Evolutionary conservation across 371 early-diverging fungal genomes (phyloP).

Genomic region (Mortierella sp.): DNA sequence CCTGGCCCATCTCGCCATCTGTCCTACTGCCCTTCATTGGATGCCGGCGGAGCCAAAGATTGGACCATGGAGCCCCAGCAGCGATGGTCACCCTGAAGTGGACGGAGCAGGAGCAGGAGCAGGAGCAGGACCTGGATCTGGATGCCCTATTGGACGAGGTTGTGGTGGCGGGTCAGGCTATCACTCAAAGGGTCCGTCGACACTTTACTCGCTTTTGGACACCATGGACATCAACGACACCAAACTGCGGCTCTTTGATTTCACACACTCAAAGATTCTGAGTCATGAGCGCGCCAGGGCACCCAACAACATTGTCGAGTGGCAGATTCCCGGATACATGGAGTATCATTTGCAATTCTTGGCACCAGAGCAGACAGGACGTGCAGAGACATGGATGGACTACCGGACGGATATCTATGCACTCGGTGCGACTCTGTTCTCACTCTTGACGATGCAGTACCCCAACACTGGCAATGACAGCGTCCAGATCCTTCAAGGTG

Average conservation of each 20-base stretch:
- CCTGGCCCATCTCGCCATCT: conserved; percentile 49
- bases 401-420: conserved; percentile 74
- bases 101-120: neutral
- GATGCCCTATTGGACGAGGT: too few relatives aligned
- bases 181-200: neutral
- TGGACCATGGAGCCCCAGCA: neutral
- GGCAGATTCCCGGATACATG: conserved; percentile 53
- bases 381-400: conserved; percentile 71
- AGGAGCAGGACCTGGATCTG: neutral
- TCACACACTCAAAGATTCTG: conserved; percentile 52
- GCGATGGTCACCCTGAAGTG: neutral
- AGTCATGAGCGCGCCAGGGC: conserved; percentile 56
- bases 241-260: conserved; percentile 49
- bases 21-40: conserved; percentile 47
- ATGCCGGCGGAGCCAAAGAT: conserved; percentile 20
- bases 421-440: conserved; percentile 67
- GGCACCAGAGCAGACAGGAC: conserved; percentile 73
- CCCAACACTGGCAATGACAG: conserved; percentile 67
- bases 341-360: conserved; percentile 58
- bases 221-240: conserved; percentile 48
- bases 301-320: conserved; percentile 54
- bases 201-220: conserved; percentile 16
- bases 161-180: neutral
- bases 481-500: conserved; percentile 70
- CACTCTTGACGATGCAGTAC: conserved; percentile 62